A percentile compares a stretch with the other conserved stretches of the same genome.
phyloP scores from a whole-genome alignment of 1,284 basidiomycete species.

The Bjerkandera adusta region DNA sequence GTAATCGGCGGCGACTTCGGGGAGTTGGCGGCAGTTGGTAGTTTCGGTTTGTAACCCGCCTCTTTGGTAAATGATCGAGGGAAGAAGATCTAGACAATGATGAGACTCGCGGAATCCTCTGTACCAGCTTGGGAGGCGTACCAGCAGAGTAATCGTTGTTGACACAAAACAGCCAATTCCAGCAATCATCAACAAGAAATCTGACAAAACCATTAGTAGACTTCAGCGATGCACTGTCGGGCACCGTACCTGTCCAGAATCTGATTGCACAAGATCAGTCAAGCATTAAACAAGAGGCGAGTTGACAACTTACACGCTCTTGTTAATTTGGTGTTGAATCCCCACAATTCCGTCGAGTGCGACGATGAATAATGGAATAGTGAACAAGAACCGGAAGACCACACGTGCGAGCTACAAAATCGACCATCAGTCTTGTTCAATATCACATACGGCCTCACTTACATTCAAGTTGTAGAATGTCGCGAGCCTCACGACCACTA shows the following conservation, averaged over 20 bases:
- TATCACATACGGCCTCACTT: constrained; percentile 1
- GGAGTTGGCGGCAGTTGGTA: constrained; percentile 24
- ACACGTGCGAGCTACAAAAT: constrained; percentile 53
- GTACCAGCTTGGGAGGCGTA: constrained; percentile 24
- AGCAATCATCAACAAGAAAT: constrained; percentile 65
- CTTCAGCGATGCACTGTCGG: not conserved
- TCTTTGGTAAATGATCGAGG: constrained; percentile 66
- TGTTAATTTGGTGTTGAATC: constrained; percentile 42
- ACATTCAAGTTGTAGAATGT: constrained; percentile 79
- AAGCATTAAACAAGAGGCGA: not conserved
- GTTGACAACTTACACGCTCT: constrained; percentile 47
- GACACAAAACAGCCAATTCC: constrained; percentile 72
- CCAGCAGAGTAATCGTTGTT: constrained; percentile 71
- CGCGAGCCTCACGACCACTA: constrained; percentile 64
- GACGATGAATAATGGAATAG: constrained; percentile 60
- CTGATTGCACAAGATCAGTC: constrained; percentile 25
- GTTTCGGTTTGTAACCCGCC: constrained; percentile 47
- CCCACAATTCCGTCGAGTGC: constrained; percentile 57
- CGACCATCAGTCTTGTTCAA: constrained; percentile 4
- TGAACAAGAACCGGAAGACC: constrained; percentile 67
- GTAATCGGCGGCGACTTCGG: constrained; percentile 24
- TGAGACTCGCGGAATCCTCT: too few species aligned
- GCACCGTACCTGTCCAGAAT: constrained; percentile 47
- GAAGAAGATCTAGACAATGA: constrained; percentile 65
- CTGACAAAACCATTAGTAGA: constrained; percentile 28